Percentiles rank a stretch among this genome's conserved stretches.
Evolutionary conservation across 768 basidiomycete species (phyloP).

Genomic region (Favolaschia claudopus): DNA sequence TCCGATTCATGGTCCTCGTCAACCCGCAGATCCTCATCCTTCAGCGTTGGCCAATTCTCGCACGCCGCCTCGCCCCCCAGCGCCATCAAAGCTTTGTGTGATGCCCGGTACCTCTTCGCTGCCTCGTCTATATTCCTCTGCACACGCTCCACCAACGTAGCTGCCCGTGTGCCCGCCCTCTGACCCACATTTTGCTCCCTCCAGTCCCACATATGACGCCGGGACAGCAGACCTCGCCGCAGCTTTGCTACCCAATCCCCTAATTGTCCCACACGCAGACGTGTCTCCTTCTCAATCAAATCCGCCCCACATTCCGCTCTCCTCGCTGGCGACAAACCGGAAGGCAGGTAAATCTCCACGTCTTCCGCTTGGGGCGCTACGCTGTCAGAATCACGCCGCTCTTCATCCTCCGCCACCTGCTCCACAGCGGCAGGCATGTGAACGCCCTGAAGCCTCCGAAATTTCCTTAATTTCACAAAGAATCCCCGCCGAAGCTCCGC

Average conservation of each 20-base stretch:
- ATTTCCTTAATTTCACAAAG: slow-evolving; percentile 1
- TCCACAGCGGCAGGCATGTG: slow-evolving; percentile 7
- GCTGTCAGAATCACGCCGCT: background rate
- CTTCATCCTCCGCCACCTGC: slow-evolving; percentile 8
- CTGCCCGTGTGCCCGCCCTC: background rate
- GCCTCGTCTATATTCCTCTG: background rate
- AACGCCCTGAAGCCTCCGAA: background rate
- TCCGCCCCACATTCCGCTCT: background rate
- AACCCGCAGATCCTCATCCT: no score
- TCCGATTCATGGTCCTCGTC: no score
- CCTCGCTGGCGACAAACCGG: background rate
- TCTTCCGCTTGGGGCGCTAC: slow-evolving; percentile 7
- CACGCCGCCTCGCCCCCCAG: no score
- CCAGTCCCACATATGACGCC: slow-evolving; percentile 2
- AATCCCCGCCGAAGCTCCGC: slow-evolving; percentile 9
- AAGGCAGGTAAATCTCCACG: slow-evolving; percentile 17
- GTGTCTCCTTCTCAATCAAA: background rate
- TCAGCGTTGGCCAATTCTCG: no score
- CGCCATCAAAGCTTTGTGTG: no score
- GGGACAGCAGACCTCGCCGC: background rate
- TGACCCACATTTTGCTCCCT: slow-evolving; percentile 6
- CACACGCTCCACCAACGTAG: slow-evolving; percentile 1
- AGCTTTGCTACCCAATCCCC: background rate
- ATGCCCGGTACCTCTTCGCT: no score
- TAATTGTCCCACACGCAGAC: slow-evolving; percentile 8